phyloP scores from a whole-genome alignment of 2,329 filamentous ascomycete species.

The Aschersonia sp. region DNA sequence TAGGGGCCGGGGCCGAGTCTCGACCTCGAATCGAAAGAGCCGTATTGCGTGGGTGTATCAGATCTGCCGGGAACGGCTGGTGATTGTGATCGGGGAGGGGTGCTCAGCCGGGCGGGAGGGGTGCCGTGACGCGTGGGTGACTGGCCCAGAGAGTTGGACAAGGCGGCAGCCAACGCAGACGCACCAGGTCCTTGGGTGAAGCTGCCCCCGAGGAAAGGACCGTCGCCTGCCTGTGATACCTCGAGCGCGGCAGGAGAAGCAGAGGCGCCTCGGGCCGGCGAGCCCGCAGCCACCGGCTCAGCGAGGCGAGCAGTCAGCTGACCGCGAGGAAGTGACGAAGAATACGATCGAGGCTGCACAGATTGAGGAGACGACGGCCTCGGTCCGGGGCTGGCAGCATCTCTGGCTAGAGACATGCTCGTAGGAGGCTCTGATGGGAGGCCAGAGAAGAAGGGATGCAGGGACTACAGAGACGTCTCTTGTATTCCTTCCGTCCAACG shows the following conservation, averaged over 20 bases:
- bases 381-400: constrained; percentile 20
- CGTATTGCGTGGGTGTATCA: constrained; percentile 59
- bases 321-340: constrained; percentile 40
- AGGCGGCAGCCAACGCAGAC: constrained; percentile 77
- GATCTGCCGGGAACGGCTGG: constrained; percentile 18
- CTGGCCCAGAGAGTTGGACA: constrained; percentile 58
- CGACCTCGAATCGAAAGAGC: constrained; percentile 64
- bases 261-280: constrained; percentile 20
- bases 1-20: constrained; percentile 43
- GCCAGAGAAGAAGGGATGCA: not conserved
- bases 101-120: constrained; percentile 42
- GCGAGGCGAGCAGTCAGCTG: constrained; percentile 47
- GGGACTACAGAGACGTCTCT: not conserved
- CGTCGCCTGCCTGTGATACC: constrained; percentile 24
- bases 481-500: not conserved
- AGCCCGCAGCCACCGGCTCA: constrained; percentile 33
- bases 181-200: constrained; percentile 62
- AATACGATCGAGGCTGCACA: constrained; percentile 27
- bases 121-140: constrained; percentile 58
- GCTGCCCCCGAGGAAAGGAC: constrained; percentile 51
- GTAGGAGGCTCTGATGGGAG: not conserved
- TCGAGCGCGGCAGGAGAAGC: constrained; percentile 12
- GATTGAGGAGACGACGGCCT: constrained; percentile 34
- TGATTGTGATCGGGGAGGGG: constrained; percentile 33
- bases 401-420: constrained; percentile 23